These are phyloP conservation scores for Coniella lustricola DNA, from an alignment of 2,329 filamentous ascomycete species.

Conservation along the genomic window DNA sequence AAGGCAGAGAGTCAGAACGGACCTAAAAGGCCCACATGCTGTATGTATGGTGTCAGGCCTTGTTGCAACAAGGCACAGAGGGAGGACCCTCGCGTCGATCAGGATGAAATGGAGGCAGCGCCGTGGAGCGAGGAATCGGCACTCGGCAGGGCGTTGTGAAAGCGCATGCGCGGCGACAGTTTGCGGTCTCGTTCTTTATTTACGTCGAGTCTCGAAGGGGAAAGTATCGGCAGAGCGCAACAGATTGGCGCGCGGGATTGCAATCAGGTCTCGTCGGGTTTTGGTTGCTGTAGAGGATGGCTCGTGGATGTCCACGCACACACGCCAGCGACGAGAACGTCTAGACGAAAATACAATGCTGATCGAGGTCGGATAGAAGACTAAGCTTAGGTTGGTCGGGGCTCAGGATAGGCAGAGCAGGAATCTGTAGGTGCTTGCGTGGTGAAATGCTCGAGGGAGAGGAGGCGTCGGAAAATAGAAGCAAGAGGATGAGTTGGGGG, in stretches of 20 bases:
- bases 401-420: too few species aligned
- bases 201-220: background rate
- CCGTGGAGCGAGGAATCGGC: background rate
- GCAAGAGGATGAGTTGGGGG: too few species aligned
- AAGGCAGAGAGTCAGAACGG: slow-evolving; percentile 1
- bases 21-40: slow-evolving; percentile 17
- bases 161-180: background rate
- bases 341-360: too few species aligned
- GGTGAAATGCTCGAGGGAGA: too few species aligned
- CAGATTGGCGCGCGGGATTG: background rate
- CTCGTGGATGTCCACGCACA: too few species aligned
- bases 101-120: background rate
- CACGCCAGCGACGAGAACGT: too few species aligned
- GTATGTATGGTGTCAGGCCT: too few species aligned
- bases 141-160: background rate
- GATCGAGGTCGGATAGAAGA: too few species aligned
- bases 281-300: too few species aligned
- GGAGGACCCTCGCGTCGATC: background rate
- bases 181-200: background rate
- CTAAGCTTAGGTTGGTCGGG: too few species aligned
- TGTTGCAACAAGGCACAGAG: slow-evolving; percentile 4
- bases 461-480: too few species aligned
- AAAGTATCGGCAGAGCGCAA: slow-evolving; percentile 1
- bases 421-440: too few species aligned
- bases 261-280: background rate